Evolutionary conservation across 2,329 filamentous ascomycete species (phyloP), one percentile per base, ranked within the genome.

Genomic region (Colletotrichum lindemuthianum): DNA sequence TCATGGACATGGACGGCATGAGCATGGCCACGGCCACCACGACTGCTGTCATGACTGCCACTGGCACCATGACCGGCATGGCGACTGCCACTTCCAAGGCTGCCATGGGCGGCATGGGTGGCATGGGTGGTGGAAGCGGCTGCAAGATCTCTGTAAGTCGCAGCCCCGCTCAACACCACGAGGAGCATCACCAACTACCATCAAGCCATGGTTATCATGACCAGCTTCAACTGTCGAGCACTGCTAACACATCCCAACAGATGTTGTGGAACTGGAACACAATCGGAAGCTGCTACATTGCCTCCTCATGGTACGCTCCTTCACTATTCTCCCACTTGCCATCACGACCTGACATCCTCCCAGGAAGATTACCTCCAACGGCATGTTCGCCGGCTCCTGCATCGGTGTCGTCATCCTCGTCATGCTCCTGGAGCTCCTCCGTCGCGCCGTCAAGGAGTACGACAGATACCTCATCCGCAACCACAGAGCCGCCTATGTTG

Each of bases 181-280:
- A 39, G 49, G 59, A 33, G n/a, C 47, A 51, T 65, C 55, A 44
- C 5, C 12, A 16, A 10, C 32, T 44, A 7, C 12, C 37, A 40
- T 3, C 37, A n/a, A 45, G 36, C 65, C 68, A 34, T 66, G 69
- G 34, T 51, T 57, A 33, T n/a, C 37, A 48, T 66, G 37, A 6
- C 9, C 9, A 5, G 8, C 15, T 16, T 10, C 9, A 32, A 13
- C 1, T 16, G n/a, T 8, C 16, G 16, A 13, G 12, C 47, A 37
- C 34, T 33, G 24, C 65, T 69, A 64, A 68, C 24, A 53, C 11
- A 43, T 1, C 3, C 40, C 12, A 48, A 48, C 9, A 92, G 89
- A 93, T 93, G 91, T 80, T 92, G 44, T 92, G 90, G 90, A 93
- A 93, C 76, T 92, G 90, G 89, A 83, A 91, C 75, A 90, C 88